Conservation (phyloP, 1,284 basidiomycete species). For the Ustilago loliicola region DNA sequence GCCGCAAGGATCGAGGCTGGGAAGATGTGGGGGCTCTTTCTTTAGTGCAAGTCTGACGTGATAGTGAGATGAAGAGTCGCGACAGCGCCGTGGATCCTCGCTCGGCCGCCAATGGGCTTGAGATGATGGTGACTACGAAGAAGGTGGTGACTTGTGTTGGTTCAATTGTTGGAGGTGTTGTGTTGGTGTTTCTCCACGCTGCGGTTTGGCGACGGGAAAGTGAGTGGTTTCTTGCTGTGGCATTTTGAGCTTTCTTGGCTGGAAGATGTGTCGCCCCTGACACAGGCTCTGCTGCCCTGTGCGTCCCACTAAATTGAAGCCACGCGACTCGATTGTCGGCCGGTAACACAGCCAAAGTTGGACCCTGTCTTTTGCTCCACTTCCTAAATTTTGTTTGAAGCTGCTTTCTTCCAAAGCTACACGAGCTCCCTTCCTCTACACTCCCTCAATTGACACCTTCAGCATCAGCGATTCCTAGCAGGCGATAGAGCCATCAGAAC, state of each 20-base stretch:
- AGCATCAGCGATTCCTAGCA: too few species aligned
- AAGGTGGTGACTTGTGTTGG: not conserved
- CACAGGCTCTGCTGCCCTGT: constrained; percentile 24
- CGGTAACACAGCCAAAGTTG: constrained; percentile 15
- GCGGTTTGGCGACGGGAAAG: constrained; percentile 11
- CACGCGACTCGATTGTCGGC: constrained; percentile 29
- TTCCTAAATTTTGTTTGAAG: constrained; percentile 17
- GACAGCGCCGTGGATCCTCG: too few species aligned
- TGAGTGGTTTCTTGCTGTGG: not conserved
- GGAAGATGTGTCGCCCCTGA: constrained; percentile 20
- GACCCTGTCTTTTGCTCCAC: constrained; percentile 19
- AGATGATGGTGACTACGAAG: not conserved
- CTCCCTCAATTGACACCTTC: not conserved
- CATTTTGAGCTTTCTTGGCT: constrained; percentile 12
- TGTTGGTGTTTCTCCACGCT: constrained; percentile 6
- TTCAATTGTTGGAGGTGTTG: not conserved
- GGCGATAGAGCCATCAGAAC: too few species aligned
- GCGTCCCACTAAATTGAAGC: too few species aligned
- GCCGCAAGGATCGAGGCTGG: not conserved
- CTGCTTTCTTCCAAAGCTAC: constrained; percentile 9
- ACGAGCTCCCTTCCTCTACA: not conserved
- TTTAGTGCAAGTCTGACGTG: too few species aligned
- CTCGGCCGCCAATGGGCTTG: too few species aligned
- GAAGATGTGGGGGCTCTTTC: not conserved
- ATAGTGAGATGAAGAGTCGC: too few species aligned